A percentile compares a stretch with the other conserved stretches of the same genome.
Evolutionary conservation across 345 rosid species (phyloP).

Genomic region (Abelmoschus esculentus): DNA sequence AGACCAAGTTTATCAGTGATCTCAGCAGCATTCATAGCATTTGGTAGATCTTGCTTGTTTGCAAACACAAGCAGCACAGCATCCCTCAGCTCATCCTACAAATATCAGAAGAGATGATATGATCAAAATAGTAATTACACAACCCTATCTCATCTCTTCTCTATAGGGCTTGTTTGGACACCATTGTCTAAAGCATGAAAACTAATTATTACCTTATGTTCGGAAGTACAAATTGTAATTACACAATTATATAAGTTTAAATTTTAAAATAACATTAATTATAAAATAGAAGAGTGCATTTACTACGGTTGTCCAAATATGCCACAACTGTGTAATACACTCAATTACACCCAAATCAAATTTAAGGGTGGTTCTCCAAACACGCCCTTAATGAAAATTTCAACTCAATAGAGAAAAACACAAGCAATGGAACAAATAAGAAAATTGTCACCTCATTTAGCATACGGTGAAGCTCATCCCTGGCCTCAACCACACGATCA

Average conservation of each 20-base stretch:
- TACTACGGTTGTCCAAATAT: no score
- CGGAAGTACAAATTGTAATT: no score
- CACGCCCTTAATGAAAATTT: background rate
- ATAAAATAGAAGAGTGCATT: no score
- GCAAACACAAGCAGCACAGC: background rate
- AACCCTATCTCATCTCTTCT: background rate
- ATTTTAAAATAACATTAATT: no score
- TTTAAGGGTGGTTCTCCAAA: no score
- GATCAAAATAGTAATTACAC: background rate
- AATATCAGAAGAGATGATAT: background rate
- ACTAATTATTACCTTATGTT: no score
- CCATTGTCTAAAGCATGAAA: no score
- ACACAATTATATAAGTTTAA: no score
- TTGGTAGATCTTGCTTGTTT: slow-evolving; percentile 1
- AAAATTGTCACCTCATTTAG: background rate
- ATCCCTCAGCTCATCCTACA: background rate
- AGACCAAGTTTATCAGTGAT: background rate
- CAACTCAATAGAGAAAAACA: background rate
- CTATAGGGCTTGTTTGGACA: background rate
- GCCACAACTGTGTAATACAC: no score
- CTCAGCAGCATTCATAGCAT: slow-evolving; percentile 1
- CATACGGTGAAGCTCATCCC: slow-evolving; percentile 2
- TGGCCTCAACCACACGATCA: background rate
- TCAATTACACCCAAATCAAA: no score
- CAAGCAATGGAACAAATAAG: background rate